Percentiles rank a stretch among this genome's conserved stretches.
Conservation (phyloP, 2,329 filamentous ascomycete genomes). For the Hymenoscyphus fraxineus region DNA sequence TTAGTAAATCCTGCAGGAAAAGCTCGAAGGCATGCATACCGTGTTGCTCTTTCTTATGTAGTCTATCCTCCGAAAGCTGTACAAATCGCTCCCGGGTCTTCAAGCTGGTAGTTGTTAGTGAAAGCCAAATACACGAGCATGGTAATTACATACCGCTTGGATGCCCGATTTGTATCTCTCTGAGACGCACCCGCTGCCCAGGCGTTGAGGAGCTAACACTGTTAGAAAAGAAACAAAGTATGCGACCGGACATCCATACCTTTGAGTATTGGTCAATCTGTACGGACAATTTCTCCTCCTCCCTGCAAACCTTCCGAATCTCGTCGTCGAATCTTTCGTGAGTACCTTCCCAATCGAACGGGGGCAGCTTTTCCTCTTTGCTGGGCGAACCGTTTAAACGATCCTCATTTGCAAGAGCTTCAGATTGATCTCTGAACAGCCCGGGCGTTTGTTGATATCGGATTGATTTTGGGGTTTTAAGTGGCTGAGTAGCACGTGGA, state of each 20-base stretch:
- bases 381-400: background rate
- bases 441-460: background rate
- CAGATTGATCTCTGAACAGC: background rate
- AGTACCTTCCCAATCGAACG: constrained; percentile 37
- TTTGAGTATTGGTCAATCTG: constrained; percentile 1
- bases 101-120: constrained; percentile 47
- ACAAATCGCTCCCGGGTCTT: constrained; percentile 77
- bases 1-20: background rate
- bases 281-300: constrained; percentile 59
- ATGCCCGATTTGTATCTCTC: constrained; percentile 72
- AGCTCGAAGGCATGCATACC: constrained; percentile 52
- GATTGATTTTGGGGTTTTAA: background rate
- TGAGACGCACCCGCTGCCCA: constrained; percentile 72
- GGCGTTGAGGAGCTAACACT: constrained; percentile 70
- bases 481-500: background rate
- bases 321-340: constrained; percentile 57
- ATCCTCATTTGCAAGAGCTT: background rate
- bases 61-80: constrained; percentile 64
- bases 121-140: background rate
- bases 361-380: constrained; percentile 40
- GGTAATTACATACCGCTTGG: constrained; percentile 58
- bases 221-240: constrained; percentile 38
- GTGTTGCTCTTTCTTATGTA: constrained; percentile 74
- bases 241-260: background rate
- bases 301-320: constrained; percentile 59